Evolutionary conservation across 768 basidiomycete species (phyloP).

Genomic region (Obba rivulosa): DNA sequence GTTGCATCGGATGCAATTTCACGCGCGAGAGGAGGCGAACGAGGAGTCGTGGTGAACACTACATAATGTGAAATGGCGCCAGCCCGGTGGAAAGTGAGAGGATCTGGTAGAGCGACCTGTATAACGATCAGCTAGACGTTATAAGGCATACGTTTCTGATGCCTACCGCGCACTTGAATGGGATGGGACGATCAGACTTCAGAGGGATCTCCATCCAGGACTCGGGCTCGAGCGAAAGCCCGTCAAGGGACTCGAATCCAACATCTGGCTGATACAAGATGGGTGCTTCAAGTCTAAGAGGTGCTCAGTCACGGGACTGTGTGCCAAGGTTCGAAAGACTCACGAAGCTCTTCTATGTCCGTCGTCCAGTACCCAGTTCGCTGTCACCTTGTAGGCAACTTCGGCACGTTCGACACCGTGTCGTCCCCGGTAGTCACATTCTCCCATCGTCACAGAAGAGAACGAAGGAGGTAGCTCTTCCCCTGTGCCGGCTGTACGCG

Average conservation of each 20-base stretch:
- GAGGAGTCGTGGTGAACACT: conserved; percentile 62
- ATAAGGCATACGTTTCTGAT: background rate
- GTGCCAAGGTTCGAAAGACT: conserved; percentile 13
- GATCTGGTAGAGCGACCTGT: conserved; percentile 64
- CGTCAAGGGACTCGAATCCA: conserved; percentile 56
- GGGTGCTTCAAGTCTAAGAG: conserved; percentile 56
- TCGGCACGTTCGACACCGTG: conserved; percentile 31
- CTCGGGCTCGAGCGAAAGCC: conserved; percentile 33
- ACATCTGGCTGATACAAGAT: conserved; percentile 54
- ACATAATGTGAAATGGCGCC: conserved; percentile 67
- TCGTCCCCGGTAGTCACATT: conserved; percentile 19
- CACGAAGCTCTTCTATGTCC: conserved; percentile 44
- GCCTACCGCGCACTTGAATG: conserved; percentile 65
- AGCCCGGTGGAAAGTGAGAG: conserved; percentile 54
- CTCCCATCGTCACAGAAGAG: conserved; percentile 30
- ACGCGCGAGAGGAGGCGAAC: conserved; percentile 46
- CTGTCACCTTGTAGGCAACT: conserved; percentile 51
- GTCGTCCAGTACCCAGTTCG: conserved; percentile 53
- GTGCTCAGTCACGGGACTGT: conserved; percentile 3
- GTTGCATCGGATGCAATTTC: conserved; percentile 71
- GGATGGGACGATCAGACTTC: conserved; percentile 51
- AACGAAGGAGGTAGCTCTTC: conserved; percentile 65
- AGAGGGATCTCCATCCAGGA: conserved; percentile 70
- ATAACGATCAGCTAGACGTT: background rate
- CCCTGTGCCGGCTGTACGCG: conserved; percentile 39